Evolutionary conservation across 1,284 basidiomycete species (phyloP).

Genomic region (Farysia itapuensis): DNA sequence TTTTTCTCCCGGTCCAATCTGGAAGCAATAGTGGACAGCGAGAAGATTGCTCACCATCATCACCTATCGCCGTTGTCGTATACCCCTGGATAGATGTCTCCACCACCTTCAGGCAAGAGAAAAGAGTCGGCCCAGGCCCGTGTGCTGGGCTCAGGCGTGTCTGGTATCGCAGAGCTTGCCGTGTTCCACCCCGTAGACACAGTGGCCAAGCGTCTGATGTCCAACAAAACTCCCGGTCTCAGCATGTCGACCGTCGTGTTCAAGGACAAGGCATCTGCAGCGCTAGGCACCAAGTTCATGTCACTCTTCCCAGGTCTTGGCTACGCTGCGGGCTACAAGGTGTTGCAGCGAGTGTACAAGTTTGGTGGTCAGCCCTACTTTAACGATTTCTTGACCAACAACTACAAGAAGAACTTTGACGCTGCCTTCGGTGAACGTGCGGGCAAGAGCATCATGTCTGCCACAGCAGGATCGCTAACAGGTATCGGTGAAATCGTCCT

Average conservation of each 20-base stretch:
- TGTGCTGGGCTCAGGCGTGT: constrained; percentile 76
- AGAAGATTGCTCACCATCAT: too few relatives aligned
- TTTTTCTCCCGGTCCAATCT: too few relatives aligned
- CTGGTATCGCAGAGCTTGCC: constrained; percentile 89
- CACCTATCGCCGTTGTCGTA: too few relatives aligned
- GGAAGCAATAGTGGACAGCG: too few relatives aligned
- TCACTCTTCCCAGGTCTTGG: constrained; percentile 97
- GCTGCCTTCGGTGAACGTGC: constrained; percentile 88
- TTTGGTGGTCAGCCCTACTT: constrained; percentile 99
- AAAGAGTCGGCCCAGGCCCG: constrained; percentile 84
- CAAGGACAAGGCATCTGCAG: constrained; percentile 75
- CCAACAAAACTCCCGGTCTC: constrained; percentile 66
- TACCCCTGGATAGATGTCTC: too few relatives aligned
- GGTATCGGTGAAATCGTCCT: constrained; percentile 91
- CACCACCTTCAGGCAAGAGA: constrained; percentile 43
- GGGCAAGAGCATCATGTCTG: constrained; percentile 94
- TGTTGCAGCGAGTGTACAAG: constrained; percentile 65
- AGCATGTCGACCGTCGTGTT: constrained; percentile 78
- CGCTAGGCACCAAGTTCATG: constrained; percentile 70
- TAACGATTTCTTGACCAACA: constrained; percentile 81
- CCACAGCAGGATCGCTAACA: constrained; percentile 71
- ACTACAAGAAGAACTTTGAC: constrained; percentile 77
- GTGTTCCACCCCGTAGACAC: constrained; percentile 71
- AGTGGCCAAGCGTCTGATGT: constrained; percentile 95
- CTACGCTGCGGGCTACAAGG: constrained; percentile 88